Evolutionary conservation across 2,329 filamentous ascomycete species (phyloP), one percentile per base, ranked within the genome.

Genomic region (Aspergillus fumigatus): DNA sequence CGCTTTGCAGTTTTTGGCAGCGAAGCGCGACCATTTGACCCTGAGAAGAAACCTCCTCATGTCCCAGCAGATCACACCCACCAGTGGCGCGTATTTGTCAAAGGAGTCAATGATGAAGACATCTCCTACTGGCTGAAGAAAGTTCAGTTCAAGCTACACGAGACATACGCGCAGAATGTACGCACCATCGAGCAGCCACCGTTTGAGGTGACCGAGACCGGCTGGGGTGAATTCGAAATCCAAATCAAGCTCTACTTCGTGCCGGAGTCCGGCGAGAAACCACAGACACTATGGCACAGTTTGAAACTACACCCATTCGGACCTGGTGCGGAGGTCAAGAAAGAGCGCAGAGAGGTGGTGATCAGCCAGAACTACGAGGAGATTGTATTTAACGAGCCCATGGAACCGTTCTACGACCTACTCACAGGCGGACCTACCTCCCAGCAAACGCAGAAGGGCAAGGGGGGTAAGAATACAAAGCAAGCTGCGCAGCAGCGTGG

Each of bases 221-320:
- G 94, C 50, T 99, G 95, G 90, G 94, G 94, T 68, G 94, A 97
- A 77, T 99, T 99, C 78, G 91, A 94, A 73, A 95, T 99, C 68
- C 90, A 92, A 61, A 88, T 99, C 71, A 92, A 96, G 70, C 82
- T 99, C 48, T 96, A 96, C 79, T 99, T 97, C 75, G 86, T 90
- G 55, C 86, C 89, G 55, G 89, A 95, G 70, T 89, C 87, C 40
- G 87, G 85, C 66, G 94, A 99, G 79, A 99, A 99, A 75, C 90
- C 93, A 4, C 90, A 96, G 75, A 95, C 92, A n/a, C 78, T 96
- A 1, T 96, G 94, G 79, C 94, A 97, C 75, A 91, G 92, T 68
- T 79, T 99, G 56, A 89, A 92, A 53, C 82, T 99, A 10, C 92
- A 97, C 70, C 90, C 93, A 2, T 99, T 93, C 73, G 92, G 92